phyloP scores from a whole-genome alignment of 495 filamentous ascomycete genomes.

The Amorphotheca resinae region DNA sequence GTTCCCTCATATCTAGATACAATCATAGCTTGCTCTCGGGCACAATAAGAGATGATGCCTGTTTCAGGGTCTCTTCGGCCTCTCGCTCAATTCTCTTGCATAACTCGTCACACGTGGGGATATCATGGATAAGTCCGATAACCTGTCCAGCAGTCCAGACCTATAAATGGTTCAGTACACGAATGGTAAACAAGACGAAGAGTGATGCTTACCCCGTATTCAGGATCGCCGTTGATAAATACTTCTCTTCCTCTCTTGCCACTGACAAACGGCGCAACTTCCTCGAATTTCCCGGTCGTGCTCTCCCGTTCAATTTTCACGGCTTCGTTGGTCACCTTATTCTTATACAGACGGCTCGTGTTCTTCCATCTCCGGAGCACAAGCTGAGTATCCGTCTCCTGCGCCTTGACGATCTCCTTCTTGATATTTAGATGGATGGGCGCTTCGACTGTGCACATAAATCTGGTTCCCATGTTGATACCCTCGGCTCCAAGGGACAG shows the following conservation, averaged over 20 bases:
- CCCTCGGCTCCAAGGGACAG: slow-evolving; percentile 83
- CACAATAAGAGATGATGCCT: slow-evolving; percentile 17
- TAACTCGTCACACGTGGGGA: slow-evolving; percentile 45
- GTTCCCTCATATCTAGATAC: neutral
- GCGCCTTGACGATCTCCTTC: slow-evolving; percentile 73
- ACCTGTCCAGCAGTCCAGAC: slow-evolving; percentile 55
- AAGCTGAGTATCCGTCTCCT: slow-evolving; percentile 83
- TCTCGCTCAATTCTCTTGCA: slow-evolving; percentile 47
- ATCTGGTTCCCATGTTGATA: slow-evolving; percentile 92
- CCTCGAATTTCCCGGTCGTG: slow-evolving; percentile 76
- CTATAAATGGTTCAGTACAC: slow-evolving; percentile 18
- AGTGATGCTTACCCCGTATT: slow-evolving; percentile 62
- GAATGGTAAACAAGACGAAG: neutral
- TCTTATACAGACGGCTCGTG: slow-evolving; percentile 76
- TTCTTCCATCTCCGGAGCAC: slow-evolving; percentile 89
- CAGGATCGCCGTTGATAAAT: slow-evolving; percentile 81
- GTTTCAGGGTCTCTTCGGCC: slow-evolving; percentile 39
- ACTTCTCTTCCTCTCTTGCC: slow-evolving; percentile 87
- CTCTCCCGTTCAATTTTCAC: slow-evolving; percentile 76
- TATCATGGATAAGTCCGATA: slow-evolving; percentile 54
- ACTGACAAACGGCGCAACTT: slow-evolving; percentile 81
- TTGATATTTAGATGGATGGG: slow-evolving; percentile 93
- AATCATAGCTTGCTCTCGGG: slow-evolving; percentile 20
- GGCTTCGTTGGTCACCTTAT: slow-evolving; percentile 74
- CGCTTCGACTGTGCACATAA: slow-evolving; percentile 86